phyloP scores from a whole-genome alignment of 768 basidiomycete species.

The Boletus sensibilis region DNA sequence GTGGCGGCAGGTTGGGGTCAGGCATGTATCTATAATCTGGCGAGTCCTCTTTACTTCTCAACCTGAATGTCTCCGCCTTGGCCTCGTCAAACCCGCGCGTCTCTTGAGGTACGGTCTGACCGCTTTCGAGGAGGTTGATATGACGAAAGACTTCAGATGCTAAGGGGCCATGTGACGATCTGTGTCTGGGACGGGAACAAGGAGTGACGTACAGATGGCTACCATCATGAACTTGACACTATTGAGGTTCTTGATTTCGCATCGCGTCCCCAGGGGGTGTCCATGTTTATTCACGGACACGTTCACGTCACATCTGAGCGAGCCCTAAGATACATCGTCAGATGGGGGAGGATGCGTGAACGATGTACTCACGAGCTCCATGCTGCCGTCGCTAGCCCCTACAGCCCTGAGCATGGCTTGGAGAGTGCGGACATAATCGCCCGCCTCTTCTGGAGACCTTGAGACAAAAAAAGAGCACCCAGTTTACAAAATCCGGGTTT shows the following conservation, averaged over 20 bases:
- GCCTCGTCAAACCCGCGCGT: slow-evolving; percentile 89
- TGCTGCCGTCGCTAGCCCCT: slow-evolving; percentile 91
- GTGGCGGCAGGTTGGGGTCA: slow-evolving; percentile 85
- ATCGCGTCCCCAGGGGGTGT: slow-evolving; percentile 70
- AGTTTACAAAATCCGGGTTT: background rate
- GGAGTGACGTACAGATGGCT: slow-evolving; percentile 70
- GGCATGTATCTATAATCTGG: slow-evolving; percentile 99
- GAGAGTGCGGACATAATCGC: slow-evolving; percentile 77
- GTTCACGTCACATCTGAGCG: slow-evolving; percentile 92
- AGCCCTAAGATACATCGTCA: slow-evolving; percentile 57
- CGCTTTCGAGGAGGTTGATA: slow-evolving; percentile 48
- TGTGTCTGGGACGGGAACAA: background rate
- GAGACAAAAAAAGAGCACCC: background rate
- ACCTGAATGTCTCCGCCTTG: slow-evolving; percentile 72
- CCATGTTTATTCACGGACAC: slow-evolving; percentile 80
- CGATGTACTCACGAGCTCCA: slow-evolving; percentile 77
- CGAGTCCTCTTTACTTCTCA: slow-evolving; percentile 90
- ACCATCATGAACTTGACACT: slow-evolving; percentile 80
- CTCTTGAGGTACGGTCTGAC: slow-evolving; percentile 64
- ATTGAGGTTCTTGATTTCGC: slow-evolving; percentile 97
- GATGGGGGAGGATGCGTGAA: background rate
- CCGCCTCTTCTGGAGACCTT: slow-evolving; percentile 86
- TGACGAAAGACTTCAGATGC: slow-evolving; percentile 85
- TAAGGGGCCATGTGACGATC: slow-evolving; percentile 31
- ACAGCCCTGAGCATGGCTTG: slow-evolving; percentile 80